phyloP scores from a whole-genome alignment of 352 stramenopile genomes.

The Globisporangium paroecandrum region DNA sequence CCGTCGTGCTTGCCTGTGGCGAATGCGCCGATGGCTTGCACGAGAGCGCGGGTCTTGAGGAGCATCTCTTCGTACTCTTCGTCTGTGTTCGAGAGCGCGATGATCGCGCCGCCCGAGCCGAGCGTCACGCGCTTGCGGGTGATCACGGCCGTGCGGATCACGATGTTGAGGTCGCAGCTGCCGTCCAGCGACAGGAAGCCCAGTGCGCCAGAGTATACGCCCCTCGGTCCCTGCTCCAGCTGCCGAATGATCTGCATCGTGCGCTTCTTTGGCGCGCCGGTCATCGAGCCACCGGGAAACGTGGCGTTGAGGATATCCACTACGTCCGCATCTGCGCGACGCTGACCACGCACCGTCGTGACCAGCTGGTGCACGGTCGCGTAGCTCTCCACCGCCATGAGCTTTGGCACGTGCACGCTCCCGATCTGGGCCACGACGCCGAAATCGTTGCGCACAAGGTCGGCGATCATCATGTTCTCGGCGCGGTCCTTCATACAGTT shows the following conservation, averaged over 20 bases:
- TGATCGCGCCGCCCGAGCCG: conserved; percentile 95
- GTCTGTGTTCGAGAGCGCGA: conserved; percentile 90
- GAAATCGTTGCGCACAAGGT: conserved; percentile 96
- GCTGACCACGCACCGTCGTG: conserved; percentile 89
- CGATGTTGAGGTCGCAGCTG: conserved; percentile 96
- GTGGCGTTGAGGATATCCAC: conserved; percentile 92
- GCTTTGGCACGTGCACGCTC: conserved; percentile 89
- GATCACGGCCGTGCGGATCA: conserved; percentile 95
- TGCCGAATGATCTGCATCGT: conserved; percentile 96
- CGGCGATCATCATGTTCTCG: conserved; percentile 98
- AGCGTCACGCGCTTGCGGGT: conserved; percentile 79
- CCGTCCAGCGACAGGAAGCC: conserved; percentile 96
- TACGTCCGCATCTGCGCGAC: conserved; percentile 42
- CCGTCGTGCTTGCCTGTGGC: conserved; percentile 46
- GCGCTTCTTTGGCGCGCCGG: conserved; percentile 94
- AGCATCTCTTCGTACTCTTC: conserved; percentile 94
- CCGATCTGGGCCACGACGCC: conserved; percentile 90
- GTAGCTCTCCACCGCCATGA: conserved; percentile 96
- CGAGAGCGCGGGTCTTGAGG: conserved; percentile 81
- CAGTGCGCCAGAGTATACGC: conserved; percentile 95
- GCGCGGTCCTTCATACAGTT: conserved; percentile 91
- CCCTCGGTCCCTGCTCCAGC: conserved; percentile 85
- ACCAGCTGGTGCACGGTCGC: conserved; percentile 98
- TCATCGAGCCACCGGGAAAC: conserved; percentile 98
- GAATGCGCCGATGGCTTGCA: conserved; percentile 53